Evolutionary conservation across 805 yeast species (phyloP), one percentile per base, ranked within the genome.

Genomic region (Brettanomyces naardenensis): DNA sequence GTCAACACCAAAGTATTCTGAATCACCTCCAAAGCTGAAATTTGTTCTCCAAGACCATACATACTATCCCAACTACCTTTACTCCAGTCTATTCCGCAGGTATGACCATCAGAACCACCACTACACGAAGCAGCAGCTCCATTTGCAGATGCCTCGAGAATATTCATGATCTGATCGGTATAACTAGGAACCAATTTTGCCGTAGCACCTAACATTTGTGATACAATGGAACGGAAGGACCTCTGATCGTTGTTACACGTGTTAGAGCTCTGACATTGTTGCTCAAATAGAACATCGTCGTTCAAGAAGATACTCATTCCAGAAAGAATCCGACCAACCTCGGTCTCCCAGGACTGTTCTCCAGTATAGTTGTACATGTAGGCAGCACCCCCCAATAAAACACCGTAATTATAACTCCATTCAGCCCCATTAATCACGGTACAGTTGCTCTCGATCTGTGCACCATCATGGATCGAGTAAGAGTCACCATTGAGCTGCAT

Each of bases 31-130:
- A 84, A 61, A 0, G 94, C 94, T 26, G 75, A 63, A 69, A 83
- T 79, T 58, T 86, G 95, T 59, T 87, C 94, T 35, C 95, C 95
- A 28, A 86, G 68, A 1, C 95, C 95, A 48, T 73, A 84, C 39
- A 50, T 53, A 1, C 71, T 75, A 56, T 85, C 95, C 75, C 81
- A 82, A 4, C 71, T 65, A 27, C 60, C 61, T 13, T 48, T 42
- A 11, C 69, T 55, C 95, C 95, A 86, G 56, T 79, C 65, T 38
- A 69, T 57, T 33, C 95, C 95, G 62, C 95, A 87, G 0, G 97
- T 89, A 45, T 77, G 81, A 14, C 86, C 86, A 56, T 89, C 97
- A 4, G 61, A 42, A 51, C 96, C 97, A 42, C 95, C 95, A 1
- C 78, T 64, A 60, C 95, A 86, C 1, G 90, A 73, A 35, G 62